phyloP scores from a whole-genome alignment of 352 stramenopile genomes.

The Lagenidium sp. region DNA sequence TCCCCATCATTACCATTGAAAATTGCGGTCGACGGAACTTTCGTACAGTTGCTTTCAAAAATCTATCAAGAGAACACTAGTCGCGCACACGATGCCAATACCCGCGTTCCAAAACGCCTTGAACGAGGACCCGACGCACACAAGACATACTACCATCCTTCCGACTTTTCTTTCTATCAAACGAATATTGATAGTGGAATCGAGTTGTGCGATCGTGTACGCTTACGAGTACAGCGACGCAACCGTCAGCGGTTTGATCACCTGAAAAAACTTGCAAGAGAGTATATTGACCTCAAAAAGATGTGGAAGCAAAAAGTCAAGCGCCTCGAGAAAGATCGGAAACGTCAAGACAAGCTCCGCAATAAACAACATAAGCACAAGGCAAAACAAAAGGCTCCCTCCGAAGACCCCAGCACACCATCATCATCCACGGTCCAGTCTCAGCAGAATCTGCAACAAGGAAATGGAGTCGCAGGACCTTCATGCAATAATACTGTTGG shows the following conservation, averaged over 20 bases:
- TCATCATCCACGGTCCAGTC: too few species aligned
- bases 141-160: constrained; percentile 63
- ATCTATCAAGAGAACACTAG: constrained; percentile 60
- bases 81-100: constrained; percentile 42
- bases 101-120: constrained; percentile 38
- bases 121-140: constrained; percentile 33
- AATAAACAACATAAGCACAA: constrained; percentile 52
- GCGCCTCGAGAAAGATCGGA: constrained; percentile 81
- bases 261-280: constrained; percentile 56
- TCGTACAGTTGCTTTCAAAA: constrained; percentile 48
- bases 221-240: constrained; percentile 46
- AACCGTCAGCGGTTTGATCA: constrained; percentile 63
- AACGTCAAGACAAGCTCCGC: constrained; percentile 74
- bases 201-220: constrained; percentile 39
- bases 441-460: too few species aligned
- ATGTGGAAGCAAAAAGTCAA: constrained; percentile 79
- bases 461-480: too few species aligned
- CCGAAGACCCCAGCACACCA: background rate
- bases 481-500: background rate
- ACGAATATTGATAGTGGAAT: constrained; percentile 47
- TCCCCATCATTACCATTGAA: constrained; percentile 21
- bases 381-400: constrained; percentile 36
- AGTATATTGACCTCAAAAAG: constrained; percentile 79
- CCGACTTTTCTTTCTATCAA: constrained; percentile 71
- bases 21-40: constrained; percentile 46